Conservation (phyloP, 768 basidiomycete species). For the Rhizopogon sp. region DNA sequence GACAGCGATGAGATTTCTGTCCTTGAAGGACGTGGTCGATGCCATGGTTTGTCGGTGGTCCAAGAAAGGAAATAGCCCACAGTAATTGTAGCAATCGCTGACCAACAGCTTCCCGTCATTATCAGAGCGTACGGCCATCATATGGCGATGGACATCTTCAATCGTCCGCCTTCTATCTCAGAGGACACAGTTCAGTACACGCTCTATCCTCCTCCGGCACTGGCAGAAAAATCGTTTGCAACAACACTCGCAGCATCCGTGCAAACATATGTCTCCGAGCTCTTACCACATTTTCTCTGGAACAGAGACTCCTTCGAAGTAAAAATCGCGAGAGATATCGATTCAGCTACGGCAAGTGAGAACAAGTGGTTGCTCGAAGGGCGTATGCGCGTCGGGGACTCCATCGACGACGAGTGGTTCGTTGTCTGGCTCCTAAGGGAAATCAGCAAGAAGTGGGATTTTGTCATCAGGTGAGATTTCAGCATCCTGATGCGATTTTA, state of each 20-base stretch:
- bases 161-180: constrained; percentile 69
- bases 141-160: constrained; percentile 61
- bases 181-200: constrained; percentile 83
- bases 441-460: constrained; percentile 73
- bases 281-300: constrained; percentile 69
- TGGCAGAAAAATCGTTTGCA: constrained; percentile 54
- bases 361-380: constrained; percentile 68
- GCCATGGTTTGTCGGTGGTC: constrained; percentile 35
- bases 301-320: constrained; percentile 81
- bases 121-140: not conserved
- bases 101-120: constrained; percentile 3
- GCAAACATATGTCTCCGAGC: constrained; percentile 43
- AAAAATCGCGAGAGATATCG: constrained; percentile 50
- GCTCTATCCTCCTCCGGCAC: constrained; percentile 54
- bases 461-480: constrained; percentile 64
- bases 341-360: constrained; percentile 19
- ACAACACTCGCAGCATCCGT: constrained; percentile 69
- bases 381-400: constrained; percentile 88
- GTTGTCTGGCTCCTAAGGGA: constrained; percentile 84
- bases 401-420: constrained; percentile 98
- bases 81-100: constrained; percentile 7
- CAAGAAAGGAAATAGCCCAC: constrained; percentile 12
- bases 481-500: not conserved
- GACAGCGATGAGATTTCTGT: constrained; percentile 86
- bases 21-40: constrained; percentile 56